phyloP scores from a whole-genome alignment of 495 filamentous ascomycete species.

The Xylaria castorea region DNA sequence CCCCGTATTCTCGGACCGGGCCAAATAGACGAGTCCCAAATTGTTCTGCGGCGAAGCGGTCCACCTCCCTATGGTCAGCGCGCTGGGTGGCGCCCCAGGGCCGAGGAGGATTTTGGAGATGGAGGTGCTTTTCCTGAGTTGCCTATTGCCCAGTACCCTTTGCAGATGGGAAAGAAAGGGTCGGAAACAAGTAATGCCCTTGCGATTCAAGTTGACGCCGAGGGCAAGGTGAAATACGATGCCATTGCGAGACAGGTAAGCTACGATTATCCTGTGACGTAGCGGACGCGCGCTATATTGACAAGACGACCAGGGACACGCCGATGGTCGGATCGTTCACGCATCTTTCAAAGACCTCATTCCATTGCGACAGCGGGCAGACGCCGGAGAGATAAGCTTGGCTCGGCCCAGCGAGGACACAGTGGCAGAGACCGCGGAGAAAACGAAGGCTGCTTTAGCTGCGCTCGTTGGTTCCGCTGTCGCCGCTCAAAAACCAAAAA shows the following conservation, averaged over 20 bases:
- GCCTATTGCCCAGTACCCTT: constrained; percentile 85
- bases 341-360: constrained; percentile 97
- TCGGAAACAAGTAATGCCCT: constrained; percentile 82
- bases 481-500: constrained; percentile 94
- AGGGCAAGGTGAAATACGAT: constrained; percentile 95
- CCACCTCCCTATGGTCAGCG: constrained; percentile 60
- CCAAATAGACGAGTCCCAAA: constrained; percentile 82
- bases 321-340: constrained; percentile 83
- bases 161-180: constrained; percentile 88
- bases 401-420: constrained; percentile 86
- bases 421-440: constrained; percentile 80
- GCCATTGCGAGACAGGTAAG: constrained; percentile 79
- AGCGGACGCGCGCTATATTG: neutral
- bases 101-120: constrained; percentile 93
- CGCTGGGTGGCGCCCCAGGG: constrained; percentile 85
- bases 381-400: constrained; percentile 91
- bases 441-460: constrained; percentile 84
- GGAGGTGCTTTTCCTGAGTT: constrained; percentile 95
- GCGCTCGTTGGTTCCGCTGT: constrained; percentile 84
- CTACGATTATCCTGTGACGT: neutral
- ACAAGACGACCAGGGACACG: constrained; percentile 63
- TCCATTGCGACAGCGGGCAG: constrained; percentile 88
- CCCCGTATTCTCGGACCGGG: constrained; percentile 79
- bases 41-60: constrained; percentile 69
- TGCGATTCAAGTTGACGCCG: constrained; percentile 85